phyloP scores from a whole-genome alignment of 176 grass and related monocot species.

The Eleusine coracana region DNA sequence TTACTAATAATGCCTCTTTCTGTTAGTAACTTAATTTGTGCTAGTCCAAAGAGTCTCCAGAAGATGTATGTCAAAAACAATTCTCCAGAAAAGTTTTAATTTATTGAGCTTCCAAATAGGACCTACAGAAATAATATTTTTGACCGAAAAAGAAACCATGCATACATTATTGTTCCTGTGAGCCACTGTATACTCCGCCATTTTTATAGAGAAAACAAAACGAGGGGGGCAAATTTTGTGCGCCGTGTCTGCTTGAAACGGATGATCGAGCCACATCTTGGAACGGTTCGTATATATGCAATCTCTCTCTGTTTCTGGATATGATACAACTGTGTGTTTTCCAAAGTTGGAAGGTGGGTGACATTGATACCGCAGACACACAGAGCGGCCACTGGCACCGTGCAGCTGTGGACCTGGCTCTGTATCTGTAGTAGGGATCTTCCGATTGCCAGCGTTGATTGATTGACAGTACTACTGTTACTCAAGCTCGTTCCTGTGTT shows the following conservation, averaged over 20 bases:
- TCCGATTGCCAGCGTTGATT: conserved; percentile 9
- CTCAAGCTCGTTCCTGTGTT: background rate
- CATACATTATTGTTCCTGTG: too few species aligned
- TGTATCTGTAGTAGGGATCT: conserved; percentile 1
- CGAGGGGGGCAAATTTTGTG: background rate
- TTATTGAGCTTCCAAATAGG: too few species aligned
- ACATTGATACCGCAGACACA: background rate
- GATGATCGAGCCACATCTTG: background rate
- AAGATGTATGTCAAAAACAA: too few species aligned
- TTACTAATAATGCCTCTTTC: background rate
- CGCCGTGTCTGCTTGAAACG: background rate
- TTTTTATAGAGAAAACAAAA: background rate
- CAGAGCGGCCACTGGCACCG: background rate
- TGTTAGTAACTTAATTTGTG: too few species aligned
- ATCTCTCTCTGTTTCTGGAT: background rate
- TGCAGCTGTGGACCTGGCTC: conserved; percentile 3
- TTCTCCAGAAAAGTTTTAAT: too few species aligned
- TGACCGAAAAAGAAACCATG: too few species aligned
- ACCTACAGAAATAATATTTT: too few species aligned
- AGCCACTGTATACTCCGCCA: background rate
- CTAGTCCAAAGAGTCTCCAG: too few species aligned
- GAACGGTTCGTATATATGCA: background rate
- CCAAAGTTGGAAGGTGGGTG: conserved; percentile 23
- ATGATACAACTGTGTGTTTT: background rate
- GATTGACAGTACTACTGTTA: background rate